A percentile compares a stretch with the other conserved stretches of the same genome.
These are phyloP conservation scores for Neonothopanus nambi DNA, from an alignment of 1,284 basidiomycete species.

Conservation along the genomic window DNA sequence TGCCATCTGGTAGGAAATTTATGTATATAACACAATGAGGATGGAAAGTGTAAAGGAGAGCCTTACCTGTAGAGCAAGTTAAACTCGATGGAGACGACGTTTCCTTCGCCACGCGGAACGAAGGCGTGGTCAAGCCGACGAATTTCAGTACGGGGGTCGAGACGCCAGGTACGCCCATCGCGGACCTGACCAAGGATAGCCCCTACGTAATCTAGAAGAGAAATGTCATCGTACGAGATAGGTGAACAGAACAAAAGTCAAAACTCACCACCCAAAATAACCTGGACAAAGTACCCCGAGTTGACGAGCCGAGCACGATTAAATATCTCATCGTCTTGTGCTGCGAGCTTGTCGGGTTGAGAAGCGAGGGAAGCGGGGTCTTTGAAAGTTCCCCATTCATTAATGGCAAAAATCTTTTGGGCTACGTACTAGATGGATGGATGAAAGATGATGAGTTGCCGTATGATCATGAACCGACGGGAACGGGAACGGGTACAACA, in stretches of 20 bases:
- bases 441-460: conserved; percentile 9
- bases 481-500: conserved; percentile 14
- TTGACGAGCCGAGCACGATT: conserved; percentile 75
- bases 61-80: conserved; percentile 57
- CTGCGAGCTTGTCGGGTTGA: conserved; percentile 26
- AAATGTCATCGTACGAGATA: too few species aligned
- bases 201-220: conserved; percentile 58
- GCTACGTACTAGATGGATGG: conserved; percentile 62
- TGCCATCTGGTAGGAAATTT: conserved; percentile 70
- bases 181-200: conserved; percentile 65
- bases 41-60: too few species aligned
- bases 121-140: conserved; percentile 46
- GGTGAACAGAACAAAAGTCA: background rate
- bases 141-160: conserved; percentile 59
- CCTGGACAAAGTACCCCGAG: conserved; percentile 71
- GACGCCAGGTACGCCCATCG: conserved; percentile 60
- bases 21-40: too few species aligned
- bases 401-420: conserved; percentile 66
- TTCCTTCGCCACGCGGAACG: conserved; percentile 68
- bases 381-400: conserved; percentile 55
- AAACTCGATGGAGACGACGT: conserved; percentile 73
- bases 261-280: conserved; percentile 54
- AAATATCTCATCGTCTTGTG: conserved; percentile 77
- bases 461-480: background rate
- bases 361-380: conserved; percentile 32